Evolutionary conservation across 2,329 filamentous ascomycete species (phyloP), one percentile per base, ranked within the genome.

Genomic region (Escovopsis sp.): DNA sequence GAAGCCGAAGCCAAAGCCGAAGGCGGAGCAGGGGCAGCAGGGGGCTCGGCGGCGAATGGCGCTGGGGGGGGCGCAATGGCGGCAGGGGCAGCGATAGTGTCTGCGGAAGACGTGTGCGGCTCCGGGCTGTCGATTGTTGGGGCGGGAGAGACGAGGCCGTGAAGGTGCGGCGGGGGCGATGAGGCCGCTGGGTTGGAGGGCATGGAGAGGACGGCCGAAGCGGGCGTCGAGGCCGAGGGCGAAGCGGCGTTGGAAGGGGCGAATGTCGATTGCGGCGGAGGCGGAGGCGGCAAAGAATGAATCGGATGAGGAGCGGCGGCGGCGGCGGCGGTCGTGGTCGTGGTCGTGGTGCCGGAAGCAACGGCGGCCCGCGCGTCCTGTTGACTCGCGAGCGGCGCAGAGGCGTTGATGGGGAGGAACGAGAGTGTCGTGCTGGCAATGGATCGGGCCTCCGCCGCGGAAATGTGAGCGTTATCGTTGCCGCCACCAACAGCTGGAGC

Each of bases 101-200:
- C 35, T 34, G 44, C 36, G n/a, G 43, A 28, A 33, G 43, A 26
- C 33, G 30, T 36, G 7, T 45, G 45, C 11, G 55, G 49, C 38
- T 55, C 53, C 3, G 54, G 54, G 37, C 53, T 58, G 28, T 55
- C 56, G 33, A 50, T 49, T 1, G 58, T 58, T 1, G 50, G 51
- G 26, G 48, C 52, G 26, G 58, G 53, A 2, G 56, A 58, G 12
- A 57, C 59, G 6, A 58, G 48, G 7, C 56, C 56, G 26, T 51
- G 49, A 33, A 32, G 43, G 12, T 1, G 39, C n/a, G 7, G 11
- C 19, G 9, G 37, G 23, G 35, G 23, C 10, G 15, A 42, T 19
- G 32, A 44, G 36, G 15, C 42, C 39, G 23, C 38, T 33, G 12
- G 32, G 32, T 38, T 26, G 28, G 43, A 39, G 19, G 43, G 36